Evolutionary conservation across 306 rosid species (phyloP), one percentile per base, ranked within the genome.

Genomic region (Fagus sylvatica): DNA sequence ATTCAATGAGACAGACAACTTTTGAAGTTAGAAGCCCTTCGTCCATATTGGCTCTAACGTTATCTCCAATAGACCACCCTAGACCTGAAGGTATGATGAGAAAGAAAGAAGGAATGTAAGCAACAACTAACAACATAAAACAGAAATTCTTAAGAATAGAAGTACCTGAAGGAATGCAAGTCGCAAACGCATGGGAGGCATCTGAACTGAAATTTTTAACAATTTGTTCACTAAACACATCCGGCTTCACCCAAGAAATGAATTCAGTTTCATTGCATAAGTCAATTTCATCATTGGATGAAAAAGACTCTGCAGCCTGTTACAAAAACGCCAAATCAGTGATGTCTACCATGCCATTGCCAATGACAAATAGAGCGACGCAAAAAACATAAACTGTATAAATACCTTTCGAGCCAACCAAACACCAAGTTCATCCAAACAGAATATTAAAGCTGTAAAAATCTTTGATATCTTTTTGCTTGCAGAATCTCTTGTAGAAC

Each of bases 381-480:
- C 39, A 51, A 2, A 39, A 74, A 72, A 41, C 33, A 39, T 74
- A 40, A 53, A 65, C 68, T 34, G 64, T 0, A 61, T 49, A 66
- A 79, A 59, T 80, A 94, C 98, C 97, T 94, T 88, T 70, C 83
- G 70, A 79, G 97, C 86, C 76, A 85, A 77, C 92, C 93, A 90
- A 83, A 87, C 69, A 74, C 98, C 98, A 64, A 94, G 91, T 11
- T 89, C 95, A 48, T 82, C 90, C 85, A 89, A 57, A 84, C 97
- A 92, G 82, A 77, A 94, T 17, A 80, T 49, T 12, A 91, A 49
- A 66, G 84, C 68, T 30, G 65, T 55, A 75, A 39, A 83, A 48
- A 81, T 60, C 83, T 85, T 94, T 41, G 36, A 43, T 39, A 92
- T 85, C 84, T 86, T 85, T 66, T 48, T 87, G 53, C 11, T 30